Evolutionary conservation across 345 rosid genomes (phyloP), one percentile per base, ranked within the genome.

Genomic region (Nephelium lappaceum): DNA sequence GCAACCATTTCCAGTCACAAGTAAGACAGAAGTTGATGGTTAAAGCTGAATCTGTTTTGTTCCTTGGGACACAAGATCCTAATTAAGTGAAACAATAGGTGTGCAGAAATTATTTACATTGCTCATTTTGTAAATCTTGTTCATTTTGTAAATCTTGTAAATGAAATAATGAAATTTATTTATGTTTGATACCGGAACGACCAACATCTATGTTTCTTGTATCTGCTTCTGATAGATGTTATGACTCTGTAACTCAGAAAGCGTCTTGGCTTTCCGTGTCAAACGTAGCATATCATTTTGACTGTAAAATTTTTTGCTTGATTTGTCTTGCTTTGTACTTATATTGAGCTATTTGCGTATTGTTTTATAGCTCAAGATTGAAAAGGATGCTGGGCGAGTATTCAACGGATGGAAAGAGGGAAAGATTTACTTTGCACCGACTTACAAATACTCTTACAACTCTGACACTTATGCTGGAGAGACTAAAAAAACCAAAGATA

Each of bases 381-480:
- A 94, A 85, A 90, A 89, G 83, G 97, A 96, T 43, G 91, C 97
- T 11, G 98, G 97, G 16, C 79, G 97, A 80, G 97, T 96, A 61
- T 96, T 96, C 78, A 84, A 81, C 79, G 95, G 94, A 78, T 96
- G 99, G 99, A 80, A 91, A 66, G 99, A 96, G 83, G 97, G 95
- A 36, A 91, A 90, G 83, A 96, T 96, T 75, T 83, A 73, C 84
- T 96, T 96, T 65, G 92, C 94, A 16, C 99, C 99, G 8, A 96
- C 99, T 3, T 96, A 96, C 84, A 96, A 96, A 79, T 96, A 91
- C 82, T 89, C 98, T 11, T 85, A 78, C 78, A 89, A 94, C 82
- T 96, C 99, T 0, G 97, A 96, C 74, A 83, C 80, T 47, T 94
- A 94, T 42, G 92, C 97, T 0, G 98, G 98, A 45, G 99, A 91